Evolutionary conservation across 2,329 filamentous ascomycete species (phyloP).

Genomic region (Verticillium longisporum): DNA sequence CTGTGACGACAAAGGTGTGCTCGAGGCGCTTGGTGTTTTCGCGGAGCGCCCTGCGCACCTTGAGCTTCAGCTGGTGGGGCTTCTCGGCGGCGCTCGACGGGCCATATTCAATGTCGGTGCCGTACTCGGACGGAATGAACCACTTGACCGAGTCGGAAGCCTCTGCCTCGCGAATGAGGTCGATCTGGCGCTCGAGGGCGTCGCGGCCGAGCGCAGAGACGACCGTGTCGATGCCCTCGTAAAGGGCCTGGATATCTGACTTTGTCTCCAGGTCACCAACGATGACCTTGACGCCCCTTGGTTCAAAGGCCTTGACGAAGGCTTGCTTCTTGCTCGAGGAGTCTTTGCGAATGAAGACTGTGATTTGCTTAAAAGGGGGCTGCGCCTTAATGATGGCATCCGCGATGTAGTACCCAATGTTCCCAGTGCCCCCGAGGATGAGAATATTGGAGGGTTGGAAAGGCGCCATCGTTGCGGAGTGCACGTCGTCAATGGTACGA

Average conservation of each 20-base stretch:
- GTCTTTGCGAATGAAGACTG: slow-evolving; percentile 22
- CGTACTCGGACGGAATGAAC: slow-evolving; percentile 64
- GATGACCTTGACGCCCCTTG: slow-evolving; percentile 16
- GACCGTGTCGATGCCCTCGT: slow-evolving; percentile 56
- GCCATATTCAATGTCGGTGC: slow-evolving; percentile 58
- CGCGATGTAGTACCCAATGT: slow-evolving; percentile 33
- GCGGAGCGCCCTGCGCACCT: slow-evolving; percentile 55
- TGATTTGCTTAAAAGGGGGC: slow-evolving; percentile 23
- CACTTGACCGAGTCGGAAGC: slow-evolving; percentile 45
- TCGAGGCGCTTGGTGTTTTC: slow-evolving; percentile 46
- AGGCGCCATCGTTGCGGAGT: not conserved
- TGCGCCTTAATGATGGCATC: slow-evolving; percentile 25
- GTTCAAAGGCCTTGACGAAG: slow-evolving; percentile 13
- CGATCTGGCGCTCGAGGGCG: slow-evolving; percentile 54
- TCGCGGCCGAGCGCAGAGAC: slow-evolving; percentile 58
- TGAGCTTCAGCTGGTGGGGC: slow-evolving; percentile 64
- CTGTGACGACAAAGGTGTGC: slow-evolving; percentile 63
- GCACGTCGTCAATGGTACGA: not conserved
- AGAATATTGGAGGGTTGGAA: slow-evolving; percentile 7
- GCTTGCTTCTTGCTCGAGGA: slow-evolving; percentile 13
- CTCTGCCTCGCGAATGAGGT: slow-evolving; percentile 54
- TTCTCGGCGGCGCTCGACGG: slow-evolving; percentile 51
- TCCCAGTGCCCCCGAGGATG: slow-evolving; percentile 31
- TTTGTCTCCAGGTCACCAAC: slow-evolving; percentile 28
- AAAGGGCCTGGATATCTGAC: slow-evolving; percentile 45